These are phyloP conservation scores for Beauveria sp. DNA, from an alignment of 2,329 filamentous ascomycete species.

Conservation along the genomic window DNA sequence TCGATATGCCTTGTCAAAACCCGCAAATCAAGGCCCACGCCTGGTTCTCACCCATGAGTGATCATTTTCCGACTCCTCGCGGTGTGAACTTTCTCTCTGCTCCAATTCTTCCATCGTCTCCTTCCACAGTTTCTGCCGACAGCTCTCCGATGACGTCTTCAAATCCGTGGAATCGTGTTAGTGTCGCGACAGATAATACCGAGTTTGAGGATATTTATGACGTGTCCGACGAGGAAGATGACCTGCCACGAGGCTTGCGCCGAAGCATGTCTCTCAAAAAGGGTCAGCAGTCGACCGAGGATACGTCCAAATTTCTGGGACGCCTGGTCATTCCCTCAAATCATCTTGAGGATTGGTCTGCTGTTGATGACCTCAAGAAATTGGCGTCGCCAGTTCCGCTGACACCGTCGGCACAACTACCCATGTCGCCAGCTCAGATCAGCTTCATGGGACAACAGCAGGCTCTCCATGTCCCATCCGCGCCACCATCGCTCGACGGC, in stretches of 20 bases:
- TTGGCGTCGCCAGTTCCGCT: slow-evolving; percentile 52
- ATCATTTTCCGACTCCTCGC: slow-evolving; percentile 66
- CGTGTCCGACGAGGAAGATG: slow-evolving; percentile 69
- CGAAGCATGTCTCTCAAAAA: slow-evolving; percentile 30
- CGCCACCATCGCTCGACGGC: slow-evolving; percentile 82
- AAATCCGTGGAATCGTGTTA: slow-evolving; percentile 56
- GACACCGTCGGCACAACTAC: slow-evolving; percentile 59
- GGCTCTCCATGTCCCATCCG: slow-evolving; percentile 60
- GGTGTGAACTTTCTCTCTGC: slow-evolving; percentile 58
- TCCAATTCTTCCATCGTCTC: slow-evolving; percentile 54
- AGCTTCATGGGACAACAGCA: slow-evolving; percentile 60
- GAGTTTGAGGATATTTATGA: slow-evolving; percentile 87
- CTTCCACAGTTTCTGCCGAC: slow-evolving; percentile 46
- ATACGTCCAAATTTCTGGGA: slow-evolving; percentile 22
- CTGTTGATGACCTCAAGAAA: slow-evolving; percentile 37
- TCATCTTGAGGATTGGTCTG: slow-evolving; percentile 34
- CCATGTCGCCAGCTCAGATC: slow-evolving; percentile 68
- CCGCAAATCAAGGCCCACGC: slow-evolving; percentile 46
- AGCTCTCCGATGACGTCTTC: slow-evolving; percentile 48
- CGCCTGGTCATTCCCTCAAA: slow-evolving; percentile 45
- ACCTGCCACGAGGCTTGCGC: slow-evolving; percentile 17
- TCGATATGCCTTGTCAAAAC: slow-evolving; percentile 10
- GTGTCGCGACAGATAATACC: slow-evolving; percentile 55
- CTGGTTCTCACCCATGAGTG: slow-evolving; percentile 52
- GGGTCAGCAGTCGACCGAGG: slow-evolving; percentile 28